Percentiles rank a stretch among this genome's conserved stretches.
phyloP scores from a whole-genome alignment of 257 asterid species.

The Nicotiana noctiflora region DNA sequence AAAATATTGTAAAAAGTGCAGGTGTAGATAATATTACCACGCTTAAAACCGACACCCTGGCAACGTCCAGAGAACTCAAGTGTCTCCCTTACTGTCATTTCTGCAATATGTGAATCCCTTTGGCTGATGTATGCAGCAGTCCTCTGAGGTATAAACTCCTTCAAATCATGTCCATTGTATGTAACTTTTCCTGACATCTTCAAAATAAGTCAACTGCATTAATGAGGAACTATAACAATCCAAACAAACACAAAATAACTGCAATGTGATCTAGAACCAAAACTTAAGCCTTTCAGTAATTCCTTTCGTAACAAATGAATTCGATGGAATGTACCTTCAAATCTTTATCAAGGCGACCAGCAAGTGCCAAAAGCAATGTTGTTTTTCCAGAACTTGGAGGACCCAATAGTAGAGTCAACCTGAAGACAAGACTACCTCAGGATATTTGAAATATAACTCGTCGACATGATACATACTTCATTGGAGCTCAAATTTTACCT shows the following conservation, averaged over 20 bases:
- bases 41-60: conserved; percentile 63
- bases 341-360: conserved; percentile 55
- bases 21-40: conserved; percentile 34
- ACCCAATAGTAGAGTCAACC: conserved; percentile 74
- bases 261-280: neutral
- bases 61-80: conserved; percentile 63
- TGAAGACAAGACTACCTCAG: conserved; percentile 16
- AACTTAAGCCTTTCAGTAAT: neutral
- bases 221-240: conserved; percentile 15
- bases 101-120: conserved; percentile 64
- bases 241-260: neutral
- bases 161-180: conserved; percentile 56
- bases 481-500: conserved; percentile 30
- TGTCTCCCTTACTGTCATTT: conserved; percentile 79
- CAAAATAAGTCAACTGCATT: conserved; percentile 30
- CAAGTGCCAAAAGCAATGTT: conserved; percentile 79
- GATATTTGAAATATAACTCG: neutral
- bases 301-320: neutral
- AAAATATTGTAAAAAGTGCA: neutral
- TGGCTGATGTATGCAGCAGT: conserved; percentile 66
- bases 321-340: conserved; percentile 35
- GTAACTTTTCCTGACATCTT: conserved; percentile 68
- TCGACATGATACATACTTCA: neutral
- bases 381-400: conserved; percentile 89
- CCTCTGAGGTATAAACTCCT: conserved; percentile 66